phyloP scores from a whole-genome alignment of 139 green algal genomes.

The Prasinococcaceae sp. region DNA sequence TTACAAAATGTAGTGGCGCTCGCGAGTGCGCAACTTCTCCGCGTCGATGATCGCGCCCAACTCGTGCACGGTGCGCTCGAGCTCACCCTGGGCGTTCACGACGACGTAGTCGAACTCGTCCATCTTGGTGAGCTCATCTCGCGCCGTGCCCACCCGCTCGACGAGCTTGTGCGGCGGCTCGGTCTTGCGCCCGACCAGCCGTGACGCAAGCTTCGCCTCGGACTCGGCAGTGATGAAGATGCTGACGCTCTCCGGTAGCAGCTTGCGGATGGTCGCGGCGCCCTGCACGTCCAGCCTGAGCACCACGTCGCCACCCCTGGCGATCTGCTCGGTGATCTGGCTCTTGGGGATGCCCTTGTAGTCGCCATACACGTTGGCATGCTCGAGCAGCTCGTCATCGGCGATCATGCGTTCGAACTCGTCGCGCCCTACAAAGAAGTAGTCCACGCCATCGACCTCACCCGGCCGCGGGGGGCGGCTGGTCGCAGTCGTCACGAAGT shows the following conservation, averaged over 20 bases:
- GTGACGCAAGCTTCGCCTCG: slow-evolving; percentile 55
- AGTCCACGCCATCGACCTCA: slow-evolving; percentile 80
- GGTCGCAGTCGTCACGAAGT: slow-evolving; percentile 91
- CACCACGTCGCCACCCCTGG: slow-evolving; percentile 64
- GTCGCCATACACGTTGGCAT: slow-evolving; percentile 89
- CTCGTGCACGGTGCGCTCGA: slow-evolving; percentile 56
- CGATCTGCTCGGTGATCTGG: slow-evolving; percentile 39
- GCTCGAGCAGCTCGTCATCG: slow-evolving; percentile 66
- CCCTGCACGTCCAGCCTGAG: slow-evolving; percentile 87
- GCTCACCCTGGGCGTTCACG: slow-evolving; percentile 60
- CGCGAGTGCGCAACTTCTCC: no score
- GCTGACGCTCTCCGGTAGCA: slow-evolving; percentile 55
- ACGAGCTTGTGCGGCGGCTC: slow-evolving; percentile 46
- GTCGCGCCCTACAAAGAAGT: slow-evolving; percentile 72
- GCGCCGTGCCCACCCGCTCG: slow-evolving; percentile 55
- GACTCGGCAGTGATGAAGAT: slow-evolving; percentile 77
- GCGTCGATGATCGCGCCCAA: slow-evolving; percentile 69
- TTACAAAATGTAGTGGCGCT: no score
- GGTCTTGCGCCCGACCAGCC: slow-evolving; percentile 71
- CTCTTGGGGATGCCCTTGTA: slow-evolving; percentile 54
- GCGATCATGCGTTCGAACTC: slow-evolving; percentile 78
- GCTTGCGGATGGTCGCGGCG: slow-evolving; percentile 50
- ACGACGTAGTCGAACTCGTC: slow-evolving; percentile 88
- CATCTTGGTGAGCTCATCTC: slow-evolving; percentile 44
- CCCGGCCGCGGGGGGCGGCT: slow-evolving; percentile 51